Evolutionary conservation across 177 flowering plant species (phyloP).

Genomic region (Vitis hybrid): DNA sequence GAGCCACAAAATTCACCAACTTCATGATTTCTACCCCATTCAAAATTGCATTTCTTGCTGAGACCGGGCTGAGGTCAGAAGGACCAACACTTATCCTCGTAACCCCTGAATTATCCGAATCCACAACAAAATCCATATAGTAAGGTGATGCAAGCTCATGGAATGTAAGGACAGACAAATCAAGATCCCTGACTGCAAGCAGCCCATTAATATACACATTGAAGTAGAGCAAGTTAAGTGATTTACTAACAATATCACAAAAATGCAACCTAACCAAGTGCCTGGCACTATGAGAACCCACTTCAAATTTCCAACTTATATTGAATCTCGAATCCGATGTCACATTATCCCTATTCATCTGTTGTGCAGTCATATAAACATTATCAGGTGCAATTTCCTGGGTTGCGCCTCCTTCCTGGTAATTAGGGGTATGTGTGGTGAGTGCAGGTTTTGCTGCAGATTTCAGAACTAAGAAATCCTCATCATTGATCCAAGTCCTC

Average conservation of each 20-base stretch:
- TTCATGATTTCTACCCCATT: conserved; percentile 93
- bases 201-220: conserved; percentile 60
- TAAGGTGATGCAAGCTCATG: conserved; percentile 63
- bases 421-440: conserved; percentile 41
- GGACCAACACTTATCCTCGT: conserved; percentile 68
- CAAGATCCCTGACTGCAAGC: conserved; percentile 50
- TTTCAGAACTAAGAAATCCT: conserved; percentile 46
- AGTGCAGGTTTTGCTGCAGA: conserved; percentile 49
- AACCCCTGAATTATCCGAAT: conserved; percentile 37
- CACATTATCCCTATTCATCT: conserved; percentile 55
- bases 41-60: conserved; percentile 61
- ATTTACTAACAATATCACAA: conserved; percentile 70
- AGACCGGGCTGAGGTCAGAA: conserved; percentile 47
- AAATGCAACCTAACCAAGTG: conserved; percentile 80
- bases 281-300: conserved; percentile 21
- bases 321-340: conserved; percentile 37
- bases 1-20: conserved; percentile 30
- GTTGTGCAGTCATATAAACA: conserved; percentile 74
- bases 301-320: conserved; percentile 72
- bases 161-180: conserved; percentile 49
- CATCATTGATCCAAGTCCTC: conserved; percentile 87
- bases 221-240: conserved; percentile 54
- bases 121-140: conserved; percentile 60
- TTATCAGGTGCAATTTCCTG: conserved; percentile 70
- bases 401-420: conserved; percentile 49